Percentiles rank a stretch among this genome's conserved stretches.
phyloP scores from a whole-genome alignment of 2,329 filamentous ascomycete genomes.

The Davidsoniella eucalypti region DNA sequence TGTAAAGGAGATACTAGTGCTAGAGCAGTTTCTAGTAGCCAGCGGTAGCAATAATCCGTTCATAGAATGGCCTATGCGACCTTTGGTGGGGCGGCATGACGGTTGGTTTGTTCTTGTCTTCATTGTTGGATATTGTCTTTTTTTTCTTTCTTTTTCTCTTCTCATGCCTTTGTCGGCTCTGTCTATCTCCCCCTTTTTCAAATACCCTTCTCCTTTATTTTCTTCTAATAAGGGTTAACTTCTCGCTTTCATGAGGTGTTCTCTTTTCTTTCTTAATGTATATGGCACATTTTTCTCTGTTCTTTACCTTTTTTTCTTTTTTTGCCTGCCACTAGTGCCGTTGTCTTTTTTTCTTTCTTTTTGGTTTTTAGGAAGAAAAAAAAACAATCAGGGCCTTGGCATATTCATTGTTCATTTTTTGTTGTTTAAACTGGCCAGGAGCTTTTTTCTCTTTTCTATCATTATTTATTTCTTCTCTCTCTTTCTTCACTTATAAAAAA shows the following conservation, averaged over 20 bases:
- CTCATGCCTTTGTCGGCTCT: background rate
- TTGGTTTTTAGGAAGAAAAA: background rate
- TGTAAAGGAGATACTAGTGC: too few relatives aligned
- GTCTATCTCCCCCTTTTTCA: background rate
- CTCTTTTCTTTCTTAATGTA: constrained; percentile 2
- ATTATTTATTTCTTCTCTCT: background rate
- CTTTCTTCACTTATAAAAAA: constrained; percentile 5
- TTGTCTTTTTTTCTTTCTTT: constrained; percentile 6
- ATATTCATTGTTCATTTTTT: background rate
- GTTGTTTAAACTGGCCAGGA: background rate
- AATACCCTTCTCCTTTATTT: background rate
- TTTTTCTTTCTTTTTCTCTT: background rate
- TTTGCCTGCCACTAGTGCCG: background rate
- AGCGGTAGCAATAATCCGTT: too few relatives aligned
- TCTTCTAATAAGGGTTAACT: background rate
- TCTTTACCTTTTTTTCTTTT: constrained; percentile 5
- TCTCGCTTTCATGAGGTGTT: background rate
- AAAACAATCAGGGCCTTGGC: background rate
- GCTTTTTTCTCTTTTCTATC: background rate
- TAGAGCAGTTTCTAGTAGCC: too few relatives aligned
- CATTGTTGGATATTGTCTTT: background rate
- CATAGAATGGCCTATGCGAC: too few relatives aligned
- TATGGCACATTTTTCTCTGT: background rate
- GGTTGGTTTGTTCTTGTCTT: constrained; percentile 1
- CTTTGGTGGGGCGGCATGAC: background rate